Evolutionary conservation across 768 basidiomycete genomes (phyloP).

Genomic region (Pholiota conissans): DNA sequence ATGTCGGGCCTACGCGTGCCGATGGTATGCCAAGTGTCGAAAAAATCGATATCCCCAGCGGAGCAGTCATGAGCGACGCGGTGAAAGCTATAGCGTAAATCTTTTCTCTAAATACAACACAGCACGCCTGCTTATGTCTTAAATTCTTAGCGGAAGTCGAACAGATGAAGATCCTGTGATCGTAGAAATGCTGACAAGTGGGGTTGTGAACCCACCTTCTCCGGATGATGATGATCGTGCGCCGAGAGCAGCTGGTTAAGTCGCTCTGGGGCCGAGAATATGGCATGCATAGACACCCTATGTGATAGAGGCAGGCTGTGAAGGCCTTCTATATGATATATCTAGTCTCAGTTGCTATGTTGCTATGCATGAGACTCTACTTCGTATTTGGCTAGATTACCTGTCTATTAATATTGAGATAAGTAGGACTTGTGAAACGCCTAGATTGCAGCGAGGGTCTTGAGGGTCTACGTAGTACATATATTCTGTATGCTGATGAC

Average conservation of each 20-base stretch:
- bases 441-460: neutral
- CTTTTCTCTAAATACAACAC: constrained; percentile 7
- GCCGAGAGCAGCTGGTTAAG: constrained; percentile 23
- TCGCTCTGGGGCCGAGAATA: neutral
- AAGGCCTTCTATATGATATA: neutral
- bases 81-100: constrained; percentile 63
- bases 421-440: constrained; percentile 3
- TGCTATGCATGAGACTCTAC: constrained; percentile 2
- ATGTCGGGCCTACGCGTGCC: constrained; percentile 86
- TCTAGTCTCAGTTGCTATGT: constrained; percentile 5
- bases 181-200: constrained; percentile 54
- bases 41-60: constrained; percentile 77
- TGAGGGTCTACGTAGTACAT: neutral
- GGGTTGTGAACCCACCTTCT: constrained; percentile 51
- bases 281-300: neutral
- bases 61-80: constrained; percentile 69
- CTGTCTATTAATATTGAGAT: constrained; percentile 3
- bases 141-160: constrained; percentile 44
- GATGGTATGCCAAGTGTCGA: constrained; percentile 69
- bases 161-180: constrained; percentile 46
- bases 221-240: constrained; percentile 32
- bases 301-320: neutral
- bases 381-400: constrained; percentile 2
- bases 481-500: neutral
- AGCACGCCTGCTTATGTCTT: too few species aligned